A percentile compares a stretch with the other conserved stretches of the same genome.
Conservation (phyloP, 1,139 yeast genomes). For the Torulaspora globosa region DNA sequence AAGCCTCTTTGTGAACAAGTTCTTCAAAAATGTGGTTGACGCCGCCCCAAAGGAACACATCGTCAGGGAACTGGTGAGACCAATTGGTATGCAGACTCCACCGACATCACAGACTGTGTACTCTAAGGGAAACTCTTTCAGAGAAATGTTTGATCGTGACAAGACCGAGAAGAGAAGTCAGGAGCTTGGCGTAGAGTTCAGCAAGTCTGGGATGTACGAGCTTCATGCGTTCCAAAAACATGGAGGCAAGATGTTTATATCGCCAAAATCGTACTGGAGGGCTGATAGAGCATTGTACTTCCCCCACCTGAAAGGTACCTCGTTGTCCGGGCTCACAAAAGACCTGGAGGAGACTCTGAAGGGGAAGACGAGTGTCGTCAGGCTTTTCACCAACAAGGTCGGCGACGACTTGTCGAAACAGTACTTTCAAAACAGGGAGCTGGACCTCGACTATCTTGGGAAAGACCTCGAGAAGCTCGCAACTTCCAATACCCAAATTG, state of each 20-base stretch:
- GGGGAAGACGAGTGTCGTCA: constrained; percentile 35
- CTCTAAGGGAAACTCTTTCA: constrained; percentile 35
- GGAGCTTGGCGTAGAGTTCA: constrained; percentile 70
- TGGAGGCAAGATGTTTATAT: constrained; percentile 75
- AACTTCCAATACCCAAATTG: constrained; percentile 48
- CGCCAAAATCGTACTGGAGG: constrained; percentile 75
- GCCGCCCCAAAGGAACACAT: constrained; percentile 39
- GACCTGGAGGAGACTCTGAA: constrained; percentile 39
- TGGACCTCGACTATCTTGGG: constrained; percentile 29
- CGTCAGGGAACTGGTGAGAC: constrained; percentile 41
- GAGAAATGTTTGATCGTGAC: constrained; percentile 46
- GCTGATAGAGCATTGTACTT: constrained; percentile 73
- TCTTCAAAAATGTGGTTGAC: constrained; percentile 39
- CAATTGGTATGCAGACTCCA: constrained; percentile 43
- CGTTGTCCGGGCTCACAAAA: constrained; percentile 44
- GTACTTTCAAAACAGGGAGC: constrained; percentile 48
- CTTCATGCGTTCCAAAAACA: constrained; percentile 74
- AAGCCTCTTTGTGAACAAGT: constrained; percentile 37
- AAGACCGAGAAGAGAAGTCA: constrained; percentile 51
- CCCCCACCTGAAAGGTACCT: constrained; percentile 72
- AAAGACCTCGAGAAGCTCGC: constrained; percentile 21
- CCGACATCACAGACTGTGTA: constrained; percentile 36
- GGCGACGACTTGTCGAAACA: constrained; percentile 68
- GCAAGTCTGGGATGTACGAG: constrained; percentile 84
- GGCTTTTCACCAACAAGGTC: constrained; percentile 47